Evolutionary conservation across 1,284 basidiomycete species (phyloP).

Genomic region (Ceratobasidium theobromae): DNA sequence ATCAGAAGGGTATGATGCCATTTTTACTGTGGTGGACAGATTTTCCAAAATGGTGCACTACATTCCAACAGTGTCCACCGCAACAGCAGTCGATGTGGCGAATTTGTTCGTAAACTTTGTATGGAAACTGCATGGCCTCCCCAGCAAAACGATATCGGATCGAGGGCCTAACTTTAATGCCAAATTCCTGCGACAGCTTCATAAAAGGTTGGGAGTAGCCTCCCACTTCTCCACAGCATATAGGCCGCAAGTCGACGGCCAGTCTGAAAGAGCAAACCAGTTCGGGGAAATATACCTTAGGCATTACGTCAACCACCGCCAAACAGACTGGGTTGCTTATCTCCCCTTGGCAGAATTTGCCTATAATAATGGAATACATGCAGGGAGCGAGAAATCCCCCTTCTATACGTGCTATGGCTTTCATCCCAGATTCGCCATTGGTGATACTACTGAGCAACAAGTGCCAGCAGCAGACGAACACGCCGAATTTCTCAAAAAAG

Average conservation of each 20-base stretch:
- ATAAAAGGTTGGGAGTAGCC: conserved; percentile 23
- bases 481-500: neutral
- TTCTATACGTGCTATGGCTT: conserved; percentile 34
- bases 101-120: neutral
- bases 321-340: conserved; percentile 36
- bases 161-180: conserved; percentile 39
- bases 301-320: conserved; percentile 31
- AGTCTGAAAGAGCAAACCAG: conserved; percentile 43
- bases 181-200: conserved; percentile 36
- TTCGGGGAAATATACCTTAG: conserved; percentile 38
- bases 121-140: conserved; percentile 35
- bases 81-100: conserved; percentile 21
- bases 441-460: no score
- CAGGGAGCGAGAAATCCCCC: conserved; percentile 36
- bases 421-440: neutral
- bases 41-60: conserved; percentile 43
- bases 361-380: conserved; percentile 31
- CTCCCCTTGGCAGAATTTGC: conserved; percentile 37
- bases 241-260: conserved; percentile 43
- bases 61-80: conserved; percentile 37
- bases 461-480: neutral
- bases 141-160: conserved; percentile 37
- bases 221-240: conserved; percentile 39
- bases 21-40: conserved; percentile 43
- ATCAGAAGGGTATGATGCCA: conserved; percentile 40